A percentile compares a stretch with the other conserved stretches of the same genome.
phyloP scores from a whole-genome alignment of 495 filamentous ascomycete species.

The Oidiodendron maius region DNA sequence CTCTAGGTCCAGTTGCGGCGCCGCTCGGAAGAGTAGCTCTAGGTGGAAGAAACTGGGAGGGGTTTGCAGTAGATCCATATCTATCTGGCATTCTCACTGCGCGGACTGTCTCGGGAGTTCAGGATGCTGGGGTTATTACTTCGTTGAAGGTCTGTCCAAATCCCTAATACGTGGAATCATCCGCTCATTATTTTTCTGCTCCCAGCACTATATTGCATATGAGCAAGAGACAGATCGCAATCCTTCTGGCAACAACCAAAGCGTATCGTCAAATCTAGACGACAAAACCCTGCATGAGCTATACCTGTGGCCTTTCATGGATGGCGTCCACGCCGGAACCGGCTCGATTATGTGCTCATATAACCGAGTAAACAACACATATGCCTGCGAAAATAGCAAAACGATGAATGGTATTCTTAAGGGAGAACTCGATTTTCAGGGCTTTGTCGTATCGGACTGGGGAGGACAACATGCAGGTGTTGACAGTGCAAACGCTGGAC shows the following conservation, averaged over 20 bases:
- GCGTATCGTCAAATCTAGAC: constrained; percentile 81
- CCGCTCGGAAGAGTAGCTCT: constrained; percentile 68
- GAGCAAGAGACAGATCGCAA: constrained; percentile 60
- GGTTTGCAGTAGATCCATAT: constrained; percentile 66
- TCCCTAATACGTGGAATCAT: too few species aligned
- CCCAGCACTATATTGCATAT: neutral
- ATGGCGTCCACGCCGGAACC: constrained; percentile 67
- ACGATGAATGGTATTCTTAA: constrained; percentile 79
- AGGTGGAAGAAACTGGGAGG: constrained; percentile 83
- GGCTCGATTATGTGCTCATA: constrained; percentile 91
- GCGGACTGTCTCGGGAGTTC: constrained; percentile 71
- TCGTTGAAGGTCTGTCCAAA: constrained; percentile 81
- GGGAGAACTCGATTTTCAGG: constrained; percentile 87
- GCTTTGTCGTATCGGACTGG: constrained; percentile 91
- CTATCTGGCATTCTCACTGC: constrained; percentile 66
- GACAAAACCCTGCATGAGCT: constrained; percentile 92
- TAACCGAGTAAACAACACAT: constrained; percentile 72
- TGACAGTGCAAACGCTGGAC: constrained; percentile 9
- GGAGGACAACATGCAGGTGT: constrained; percentile 80
- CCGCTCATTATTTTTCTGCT: too few species aligned
- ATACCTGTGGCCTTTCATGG: too few species aligned
- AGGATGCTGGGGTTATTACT: constrained; percentile 71
- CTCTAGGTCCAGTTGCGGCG: constrained; percentile 79
- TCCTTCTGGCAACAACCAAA: constrained; percentile 76
- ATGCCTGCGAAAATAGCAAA: constrained; percentile 65